Base-by-base conservation (phyloP, 306 rosid genomes). In the Arachis hypogaea region DNA sequence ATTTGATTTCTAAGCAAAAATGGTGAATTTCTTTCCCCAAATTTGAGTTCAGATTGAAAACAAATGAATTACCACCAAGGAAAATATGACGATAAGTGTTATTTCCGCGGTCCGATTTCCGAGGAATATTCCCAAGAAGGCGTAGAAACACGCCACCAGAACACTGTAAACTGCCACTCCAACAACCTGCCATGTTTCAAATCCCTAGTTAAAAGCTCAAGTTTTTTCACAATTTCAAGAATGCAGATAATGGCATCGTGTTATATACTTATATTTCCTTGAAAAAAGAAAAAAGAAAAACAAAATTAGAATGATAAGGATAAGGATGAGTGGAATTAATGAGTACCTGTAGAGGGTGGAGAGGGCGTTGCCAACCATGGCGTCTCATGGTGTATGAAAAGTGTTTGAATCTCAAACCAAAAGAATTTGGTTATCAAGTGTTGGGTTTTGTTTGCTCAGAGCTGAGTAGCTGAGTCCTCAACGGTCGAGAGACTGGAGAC, bases 331-430 rank as follows among this genome's bases (percentile, higher is more conserved):
- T 5, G 22, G 9, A 44, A 28, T 1, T 0, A 14, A 10, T 10
- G 9, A 4, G 7, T 2, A 93, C 98, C 97, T 91, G 98, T 72
- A 94, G 75, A 77, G 96, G 86, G 62, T 91, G 98, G 71, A 94
- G 87, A 71, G 98, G 98, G 57, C 85, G 89, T 75, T 94, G 95
- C 91, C 94, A 94, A 16, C 98, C 98, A 84, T 91, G 96, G 91
- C 92, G 96, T 86, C 97, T 94, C 88, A 84, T 57, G 59, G 50
- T 78, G 9, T 72, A 11, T 29, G 71, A 47, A 69, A 45, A 49
- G n/a, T 36, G 51, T 60, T 33, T 33, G 66, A 60, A 60, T 60
- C 45, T 38, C 0, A 61, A 61, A 29, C 8, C 10, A 10, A 29
- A 29, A 14, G 7, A 30, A 66, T 2, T 29, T 22, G 54, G 33